Evolutionary conservation across 768 basidiomycete species (phyloP).

Genomic region (Amylocystis lapponica): DNA sequence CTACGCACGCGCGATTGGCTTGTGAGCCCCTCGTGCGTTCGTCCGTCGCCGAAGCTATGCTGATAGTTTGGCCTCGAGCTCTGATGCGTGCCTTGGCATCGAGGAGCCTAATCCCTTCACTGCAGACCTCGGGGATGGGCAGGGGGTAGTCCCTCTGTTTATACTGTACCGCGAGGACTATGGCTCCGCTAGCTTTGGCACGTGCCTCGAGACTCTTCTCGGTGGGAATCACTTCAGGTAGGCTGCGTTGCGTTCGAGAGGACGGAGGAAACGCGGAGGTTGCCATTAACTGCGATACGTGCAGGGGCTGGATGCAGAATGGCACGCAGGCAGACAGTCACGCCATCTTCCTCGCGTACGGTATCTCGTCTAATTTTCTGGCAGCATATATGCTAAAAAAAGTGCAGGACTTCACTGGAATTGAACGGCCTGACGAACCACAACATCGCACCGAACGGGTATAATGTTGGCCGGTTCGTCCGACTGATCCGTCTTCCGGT

Average conservation of each 20-base stretch:
- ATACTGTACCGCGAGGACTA: slow-evolving; percentile 41
- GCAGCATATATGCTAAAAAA: background rate
- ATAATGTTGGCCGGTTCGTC: slow-evolving; percentile 40
- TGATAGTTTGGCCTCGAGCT: slow-evolving; percentile 33
- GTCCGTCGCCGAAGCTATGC: slow-evolving; percentile 1
- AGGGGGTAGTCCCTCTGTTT: slow-evolving; percentile 40
- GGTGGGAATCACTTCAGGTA: slow-evolving; percentile 48
- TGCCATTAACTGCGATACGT: background rate
- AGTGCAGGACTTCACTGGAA: slow-evolving; percentile 42
- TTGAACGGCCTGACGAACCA: slow-evolving; percentile 34
- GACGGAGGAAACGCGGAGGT: background rate
- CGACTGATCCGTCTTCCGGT: too few relatives aligned
- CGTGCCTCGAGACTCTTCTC: slow-evolving; percentile 39
- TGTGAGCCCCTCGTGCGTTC: slow-evolving; percentile 31
- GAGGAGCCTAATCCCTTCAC: slow-evolving; percentile 31
- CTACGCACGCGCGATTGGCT: slow-evolving; percentile 56
- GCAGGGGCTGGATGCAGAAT: slow-evolving; percentile 53
- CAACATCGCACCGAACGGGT: slow-evolving; percentile 41
- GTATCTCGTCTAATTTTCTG: background rate
- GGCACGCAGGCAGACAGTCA: slow-evolving; percentile 43
- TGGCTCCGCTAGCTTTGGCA: slow-evolving; percentile 29
- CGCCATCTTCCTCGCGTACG: slow-evolving; percentile 56
- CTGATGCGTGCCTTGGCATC: slow-evolving; percentile 34
- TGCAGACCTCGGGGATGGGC: slow-evolving; percentile 46
- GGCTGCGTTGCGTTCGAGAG: slow-evolving; percentile 48